Percentiles rank a stretch among this genome's conserved stretches.
phyloP scores from a whole-genome alignment of 2,329 filamentous ascomycete species.

The Ophiocordyceps polyrhachis-furcata region DNA sequence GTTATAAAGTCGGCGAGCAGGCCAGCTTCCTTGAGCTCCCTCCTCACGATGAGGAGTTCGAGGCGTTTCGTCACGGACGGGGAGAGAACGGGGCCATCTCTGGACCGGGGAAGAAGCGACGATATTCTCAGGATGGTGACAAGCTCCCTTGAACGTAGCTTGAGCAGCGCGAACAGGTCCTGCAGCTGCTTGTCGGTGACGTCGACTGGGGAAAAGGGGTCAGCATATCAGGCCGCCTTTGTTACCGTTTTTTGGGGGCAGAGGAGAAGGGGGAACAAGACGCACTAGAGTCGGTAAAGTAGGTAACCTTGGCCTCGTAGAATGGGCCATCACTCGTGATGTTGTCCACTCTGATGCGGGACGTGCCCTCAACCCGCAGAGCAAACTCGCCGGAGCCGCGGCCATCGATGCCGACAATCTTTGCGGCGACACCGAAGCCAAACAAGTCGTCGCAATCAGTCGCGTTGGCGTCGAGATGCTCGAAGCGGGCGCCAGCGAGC shows the following conservation, averaged over 20 bases:
- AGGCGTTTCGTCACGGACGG: constrained; percentile 73
- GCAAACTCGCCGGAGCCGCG: constrained; percentile 58
- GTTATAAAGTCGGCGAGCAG: constrained; percentile 90
- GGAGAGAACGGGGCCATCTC: constrained; percentile 46
- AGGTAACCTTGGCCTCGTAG: constrained; percentile 63
- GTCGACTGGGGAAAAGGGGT: constrained; percentile 10
- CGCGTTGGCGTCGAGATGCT: constrained; percentile 36
- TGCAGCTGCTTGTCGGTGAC: constrained; percentile 40
- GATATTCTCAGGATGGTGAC: constrained; percentile 70
- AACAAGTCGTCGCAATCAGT: constrained; percentile 59
- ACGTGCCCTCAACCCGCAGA: constrained; percentile 69
- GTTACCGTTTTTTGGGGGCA: no score
- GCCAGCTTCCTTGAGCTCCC: constrained; percentile 66
- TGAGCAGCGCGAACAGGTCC: constrained; percentile 60
- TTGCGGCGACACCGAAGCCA: constrained; percentile 63
- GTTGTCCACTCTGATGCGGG: constrained; percentile 52
- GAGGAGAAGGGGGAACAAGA: neutral
- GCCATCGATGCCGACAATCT: constrained; percentile 61
- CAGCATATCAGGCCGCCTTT: no score
- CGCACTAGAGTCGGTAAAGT: constrained; percentile 52
- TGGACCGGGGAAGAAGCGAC: constrained; percentile 57
- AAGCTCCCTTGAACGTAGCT: constrained; percentile 70
- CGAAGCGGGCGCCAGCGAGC: constrained; percentile 21
- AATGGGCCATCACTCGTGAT: constrained; percentile 58
- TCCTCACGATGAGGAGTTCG: constrained; percentile 71